Base-by-base conservation (phyloP, 176 grass and related monocot genomes). In the Rhipidocladum racemiflorum region DNA sequence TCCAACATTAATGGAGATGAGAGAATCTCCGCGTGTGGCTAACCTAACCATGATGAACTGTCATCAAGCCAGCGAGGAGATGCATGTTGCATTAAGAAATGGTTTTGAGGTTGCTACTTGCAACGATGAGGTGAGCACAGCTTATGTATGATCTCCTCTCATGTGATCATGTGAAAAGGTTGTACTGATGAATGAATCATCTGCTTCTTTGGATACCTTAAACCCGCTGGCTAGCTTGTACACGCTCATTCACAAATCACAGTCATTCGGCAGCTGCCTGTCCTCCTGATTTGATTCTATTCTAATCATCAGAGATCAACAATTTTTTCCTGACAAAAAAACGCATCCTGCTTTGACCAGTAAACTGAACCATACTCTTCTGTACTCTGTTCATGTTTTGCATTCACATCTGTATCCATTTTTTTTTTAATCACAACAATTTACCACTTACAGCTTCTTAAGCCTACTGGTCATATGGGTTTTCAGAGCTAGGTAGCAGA, bases 131-230 rank as follows among this genome's bases (percentile, higher is more conserved):
- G 55, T 48, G 32, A 21, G 17, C 57, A 40, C 65, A 40, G 11
- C 16, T n/a, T 68, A 23, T 29, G 17, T 36, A 13, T 21, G 30
- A 65, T 35, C 17, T 3, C 3, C 39, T 62, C 43, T 85, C 80
- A 70, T 84, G 80, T 72, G 76, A 84, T 72, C 89, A 87, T 77
- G 81, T 85, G 89, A 44, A 57, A 40, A 70, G 10, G 36, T 17
- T 72, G 56, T 30, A 24, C 42, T 63, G 81, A 81, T 28, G 21
- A 2, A 6, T 50, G 28, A 39, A 55, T 71, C n/a, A 34, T 10
- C 34, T 40, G 49, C 17, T 4, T 4, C 74, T 61, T 79, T 74
- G 83, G 88, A 83, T 84, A 84, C 61, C 80, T 83, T 80, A 79
- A 75, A 79, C 68, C 51, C 39, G 74, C 74, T 84, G 65, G 80